phyloP scores from a whole-genome alignment of 2,329 filamentous ascomycete species.

The Zymoseptoria brevis region DNA sequence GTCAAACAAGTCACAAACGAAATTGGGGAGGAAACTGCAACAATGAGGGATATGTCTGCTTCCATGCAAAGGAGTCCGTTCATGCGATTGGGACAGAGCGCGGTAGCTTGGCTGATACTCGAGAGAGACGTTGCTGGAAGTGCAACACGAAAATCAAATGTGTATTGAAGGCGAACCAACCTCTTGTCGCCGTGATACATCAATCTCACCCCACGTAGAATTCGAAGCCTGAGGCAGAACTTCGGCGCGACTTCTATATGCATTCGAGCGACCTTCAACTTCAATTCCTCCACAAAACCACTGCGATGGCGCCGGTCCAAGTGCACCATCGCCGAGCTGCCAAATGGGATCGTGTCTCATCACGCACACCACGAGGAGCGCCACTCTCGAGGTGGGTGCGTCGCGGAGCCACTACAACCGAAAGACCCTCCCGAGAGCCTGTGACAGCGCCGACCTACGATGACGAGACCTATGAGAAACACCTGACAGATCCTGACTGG shows the following conservation, averaged over 20 bases:
- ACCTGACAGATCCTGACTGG: constrained; percentile 71
- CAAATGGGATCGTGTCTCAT: neutral
- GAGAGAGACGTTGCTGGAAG: neutral
- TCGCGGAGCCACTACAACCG: neutral
- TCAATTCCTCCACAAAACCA: neutral
- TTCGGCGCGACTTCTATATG: neutral
- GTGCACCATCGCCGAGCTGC: neutral
- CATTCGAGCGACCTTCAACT: neutral
- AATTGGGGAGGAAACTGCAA: neutral
- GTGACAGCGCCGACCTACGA: constrained; percentile 63
- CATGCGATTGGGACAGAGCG: neutral
- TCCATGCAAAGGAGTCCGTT: neutral
- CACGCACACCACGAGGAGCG: neutral
- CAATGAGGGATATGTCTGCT: neutral
- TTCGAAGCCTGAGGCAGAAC: neutral
- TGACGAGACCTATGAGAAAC: constrained; percentile 74
- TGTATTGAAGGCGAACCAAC: neutral
- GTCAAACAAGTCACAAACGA: neutral
- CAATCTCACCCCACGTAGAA: no score
- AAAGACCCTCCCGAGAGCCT: neutral
- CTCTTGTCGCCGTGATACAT: no score
- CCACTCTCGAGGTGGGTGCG: neutral
- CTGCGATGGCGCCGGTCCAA: neutral
- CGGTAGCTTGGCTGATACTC: neutral
- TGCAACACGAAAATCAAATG: neutral